Evolutionary conservation across 495 filamentous ascomycete species (phyloP).

Genomic region (Hyaloscypha bicolor): DNA sequence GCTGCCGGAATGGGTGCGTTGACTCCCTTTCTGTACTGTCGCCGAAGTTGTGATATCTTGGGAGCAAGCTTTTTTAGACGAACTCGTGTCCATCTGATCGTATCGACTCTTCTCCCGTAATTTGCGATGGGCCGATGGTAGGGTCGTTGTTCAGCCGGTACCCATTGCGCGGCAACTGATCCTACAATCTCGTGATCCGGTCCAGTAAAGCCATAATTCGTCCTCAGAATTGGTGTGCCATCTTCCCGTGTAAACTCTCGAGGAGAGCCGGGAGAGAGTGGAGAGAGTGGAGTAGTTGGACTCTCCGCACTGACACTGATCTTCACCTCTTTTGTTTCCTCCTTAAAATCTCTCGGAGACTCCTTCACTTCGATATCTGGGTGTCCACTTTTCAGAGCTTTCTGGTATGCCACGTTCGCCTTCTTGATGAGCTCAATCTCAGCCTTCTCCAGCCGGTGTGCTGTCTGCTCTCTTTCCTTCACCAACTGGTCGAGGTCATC

Average conservation of each 20-base stretch:
- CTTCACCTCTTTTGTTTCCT: conserved; percentile 33
- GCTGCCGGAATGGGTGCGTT: conserved; percentile 71
- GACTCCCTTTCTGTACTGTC: conserved; percentile 69
- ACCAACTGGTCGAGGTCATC: conserved; percentile 83
- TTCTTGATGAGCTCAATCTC: conserved; percentile 83
- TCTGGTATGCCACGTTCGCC: conserved; percentile 75
- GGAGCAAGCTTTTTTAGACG: conserved; percentile 83
- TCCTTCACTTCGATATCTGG: conserved; percentile 48
- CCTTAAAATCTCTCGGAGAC: background rate
- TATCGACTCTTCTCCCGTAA: conserved; percentile 91
- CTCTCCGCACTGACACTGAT: conserved; percentile 42
- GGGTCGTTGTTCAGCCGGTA: conserved; percentile 77
- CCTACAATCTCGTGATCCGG: conserved; percentile 45
- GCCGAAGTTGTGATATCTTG: conserved; percentile 74
- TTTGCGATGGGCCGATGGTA: conserved; percentile 74
- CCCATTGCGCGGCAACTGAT: conserved; percentile 71
- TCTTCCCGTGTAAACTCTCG: conserved; percentile 16
- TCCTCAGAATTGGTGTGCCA: conserved; percentile 26
- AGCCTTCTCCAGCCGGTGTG: conserved; percentile 84
- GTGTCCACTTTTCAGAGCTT: conserved; percentile 62
- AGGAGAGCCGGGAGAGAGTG: background rate
- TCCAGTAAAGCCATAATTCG: conserved; percentile 40
- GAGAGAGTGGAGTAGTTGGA: background rate
- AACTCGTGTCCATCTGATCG: conserved; percentile 87
- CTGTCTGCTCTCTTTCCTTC: conserved; percentile 78